phyloP scores from a whole-genome alignment of 2,329 filamentous ascomycete species.

The Colletotrichum sp. region DNA sequence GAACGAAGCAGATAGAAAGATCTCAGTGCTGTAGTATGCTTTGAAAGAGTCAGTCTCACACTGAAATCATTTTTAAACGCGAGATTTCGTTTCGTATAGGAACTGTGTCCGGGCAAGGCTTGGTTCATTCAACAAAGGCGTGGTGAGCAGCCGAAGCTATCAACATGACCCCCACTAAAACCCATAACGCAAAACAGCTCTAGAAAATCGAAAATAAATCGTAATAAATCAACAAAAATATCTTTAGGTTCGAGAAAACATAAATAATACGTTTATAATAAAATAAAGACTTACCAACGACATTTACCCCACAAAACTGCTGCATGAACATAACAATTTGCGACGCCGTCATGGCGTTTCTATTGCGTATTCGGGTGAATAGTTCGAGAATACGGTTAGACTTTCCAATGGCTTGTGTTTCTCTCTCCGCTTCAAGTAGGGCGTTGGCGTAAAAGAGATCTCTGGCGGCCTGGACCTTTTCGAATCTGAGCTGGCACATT shows the following conservation, averaged over 20 bases:
- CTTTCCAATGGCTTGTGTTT: conserved; percentile 50
- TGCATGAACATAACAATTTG: conserved; percentile 73
- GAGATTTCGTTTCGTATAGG: not conserved
- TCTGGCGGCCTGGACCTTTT: conserved; percentile 59
- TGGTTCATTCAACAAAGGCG: not conserved
- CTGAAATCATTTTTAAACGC: not conserved
- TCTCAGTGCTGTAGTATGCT: conserved; percentile 65
- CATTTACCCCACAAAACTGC: conserved; percentile 38
- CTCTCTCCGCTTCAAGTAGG: conserved; percentile 61
- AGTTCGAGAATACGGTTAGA: conserved; percentile 60
- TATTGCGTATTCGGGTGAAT: conserved; percentile 65
- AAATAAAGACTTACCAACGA: not conserved
- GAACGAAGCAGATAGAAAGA: conserved; percentile 63
- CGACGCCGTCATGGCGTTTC: conserved; percentile 64
- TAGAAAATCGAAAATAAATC: not conserved
- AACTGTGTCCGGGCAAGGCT: not conserved
- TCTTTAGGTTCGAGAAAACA: fast-evolving
- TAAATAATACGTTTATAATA: not conserved
- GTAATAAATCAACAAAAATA: not conserved
- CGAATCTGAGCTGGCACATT: conserved; percentile 51
- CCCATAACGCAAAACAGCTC: not conserved
- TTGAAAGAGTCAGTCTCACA: not conserved
- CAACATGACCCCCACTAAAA: not conserved
- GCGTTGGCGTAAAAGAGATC: conserved; percentile 63
- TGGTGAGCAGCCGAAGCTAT: not conserved